Percentiles rank a stretch among this genome's conserved stretches.
Evolutionary conservation across 176 grass and related monocot genomes (phyloP).

Genomic region (Carex myosuroides): DNA sequence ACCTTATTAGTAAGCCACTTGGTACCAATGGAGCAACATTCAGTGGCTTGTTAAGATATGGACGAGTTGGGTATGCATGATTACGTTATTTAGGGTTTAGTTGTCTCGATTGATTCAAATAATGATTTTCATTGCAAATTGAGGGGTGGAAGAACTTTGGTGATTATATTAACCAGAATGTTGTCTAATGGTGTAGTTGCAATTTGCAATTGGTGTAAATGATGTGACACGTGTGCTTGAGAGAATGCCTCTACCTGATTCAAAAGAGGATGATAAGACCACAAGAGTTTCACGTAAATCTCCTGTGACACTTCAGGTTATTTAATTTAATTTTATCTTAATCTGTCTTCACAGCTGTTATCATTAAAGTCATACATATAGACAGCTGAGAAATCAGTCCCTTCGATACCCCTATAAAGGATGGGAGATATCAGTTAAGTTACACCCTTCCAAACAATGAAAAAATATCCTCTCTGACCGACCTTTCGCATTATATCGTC

Average conservation of each 20-base stretch:
- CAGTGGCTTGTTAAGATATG: not conserved
- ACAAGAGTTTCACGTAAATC: constrained; percentile 27
- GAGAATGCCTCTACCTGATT: constrained; percentile 43
- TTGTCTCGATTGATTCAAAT: not conserved
- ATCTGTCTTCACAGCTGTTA: not conserved
- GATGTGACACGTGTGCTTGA: constrained; percentile 93
- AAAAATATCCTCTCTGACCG: not conserved
- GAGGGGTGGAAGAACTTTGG: not conserved
- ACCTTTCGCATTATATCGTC: not conserved
- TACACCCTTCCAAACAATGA: not conserved
- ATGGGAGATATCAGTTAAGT: not conserved
- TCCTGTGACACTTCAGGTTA: constrained; percentile 61
- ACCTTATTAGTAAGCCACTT: not conserved
- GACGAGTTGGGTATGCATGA: not conserved
- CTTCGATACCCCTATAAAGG: not conserved
- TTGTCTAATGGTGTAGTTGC: constrained; percentile 36
- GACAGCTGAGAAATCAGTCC: not conserved
- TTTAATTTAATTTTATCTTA: constrained; percentile 18
- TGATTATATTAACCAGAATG: not conserved
- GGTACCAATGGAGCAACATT: not conserved
- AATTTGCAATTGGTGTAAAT: constrained; percentile 85
- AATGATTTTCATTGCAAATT: constrained; percentile 6
- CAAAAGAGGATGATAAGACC: constrained; percentile 20
- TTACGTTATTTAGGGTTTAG: constrained; percentile 1
- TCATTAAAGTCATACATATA: not conserved